A percentile compares a stretch with the other conserved stretches of the same genome.
Evolutionary conservation across 164 flowering plant species (phyloP).

Genomic region (Cinnamomum micranthum): DNA sequence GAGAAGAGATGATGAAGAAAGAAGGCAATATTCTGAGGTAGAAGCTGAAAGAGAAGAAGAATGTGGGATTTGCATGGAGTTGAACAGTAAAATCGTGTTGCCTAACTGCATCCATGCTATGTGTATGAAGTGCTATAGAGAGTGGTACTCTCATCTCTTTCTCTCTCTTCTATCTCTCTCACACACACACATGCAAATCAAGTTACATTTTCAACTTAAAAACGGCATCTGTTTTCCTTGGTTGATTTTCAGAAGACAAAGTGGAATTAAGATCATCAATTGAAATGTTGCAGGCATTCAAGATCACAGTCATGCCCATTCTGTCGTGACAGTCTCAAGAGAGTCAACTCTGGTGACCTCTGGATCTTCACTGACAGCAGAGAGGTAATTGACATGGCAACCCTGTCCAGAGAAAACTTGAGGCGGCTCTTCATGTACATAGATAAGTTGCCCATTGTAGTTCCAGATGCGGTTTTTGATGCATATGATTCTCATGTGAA

Average conservation of each 20-base stretch:
- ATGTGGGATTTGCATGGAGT: conserved; percentile 96
- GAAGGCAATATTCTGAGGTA: conserved; percentile 2
- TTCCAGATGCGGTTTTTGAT: conserved; percentile 39
- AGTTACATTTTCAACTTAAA: too few species aligned
- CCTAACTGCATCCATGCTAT: conserved; percentile 83
- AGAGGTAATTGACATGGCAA: conserved; percentile 25
- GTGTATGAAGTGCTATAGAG: conserved; percentile 87
- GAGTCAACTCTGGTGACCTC: conserved; percentile 58
- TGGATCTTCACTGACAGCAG: conserved; percentile 52
- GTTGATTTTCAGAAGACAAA: too few species aligned
- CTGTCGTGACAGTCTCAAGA: conserved; percentile 67
- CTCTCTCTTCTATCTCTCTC: not conserved
- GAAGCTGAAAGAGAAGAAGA: conserved; percentile 78
- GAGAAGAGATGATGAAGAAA: conserved; percentile 58
- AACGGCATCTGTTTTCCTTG: too few species aligned
- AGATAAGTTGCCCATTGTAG: conserved; percentile 43
- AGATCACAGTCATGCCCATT: conserved; percentile 86
- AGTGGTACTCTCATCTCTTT: conserved; percentile 52
- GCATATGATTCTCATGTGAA: conserved; percentile 34
- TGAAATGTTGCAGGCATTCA: conserved; percentile 40
- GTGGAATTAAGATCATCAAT: too few species aligned
- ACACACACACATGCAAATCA: too few species aligned
- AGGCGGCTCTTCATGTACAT: conserved; percentile 58
- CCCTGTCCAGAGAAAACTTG: conserved; percentile 60
- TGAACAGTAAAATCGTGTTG: conserved; percentile 68